A percentile compares a stretch with the other conserved stretches of the same genome.
phyloP scores from a whole-genome alignment of 2,329 filamentous ascomycete species.

The Aspergillus chevalieri region DNA sequence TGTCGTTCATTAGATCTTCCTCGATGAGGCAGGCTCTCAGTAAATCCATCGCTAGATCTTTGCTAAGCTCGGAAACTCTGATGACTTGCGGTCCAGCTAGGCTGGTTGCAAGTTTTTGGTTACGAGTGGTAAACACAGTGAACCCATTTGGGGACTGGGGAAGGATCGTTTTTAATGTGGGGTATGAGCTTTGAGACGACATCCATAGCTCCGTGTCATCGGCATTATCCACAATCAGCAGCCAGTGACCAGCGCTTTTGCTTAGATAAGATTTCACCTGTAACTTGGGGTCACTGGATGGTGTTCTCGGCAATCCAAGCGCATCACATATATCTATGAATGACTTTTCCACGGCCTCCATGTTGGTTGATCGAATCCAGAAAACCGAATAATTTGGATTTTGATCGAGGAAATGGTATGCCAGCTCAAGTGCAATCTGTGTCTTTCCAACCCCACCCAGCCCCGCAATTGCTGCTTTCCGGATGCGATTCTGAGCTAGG shows the following conservation, averaged over 20 bases:
- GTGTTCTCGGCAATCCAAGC: slow-evolving; percentile 4
- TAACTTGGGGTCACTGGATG: neutral
- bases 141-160: no score
- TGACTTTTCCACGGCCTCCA: slow-evolving; percentile 1
- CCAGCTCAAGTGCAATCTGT: slow-evolving; percentile 21
- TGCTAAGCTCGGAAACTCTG: no score
- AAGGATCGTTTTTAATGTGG: no score
- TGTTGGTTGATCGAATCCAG: slow-evolving; percentile 22
- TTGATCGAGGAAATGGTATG: slow-evolving; percentile 12
- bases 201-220: no score
- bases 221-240: no score
- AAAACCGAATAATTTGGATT: slow-evolving; percentile 16
- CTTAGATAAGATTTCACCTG: neutral
- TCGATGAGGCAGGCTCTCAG: no score
- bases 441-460: slow-evolving; percentile 17
- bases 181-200: no score
- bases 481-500: neutral
- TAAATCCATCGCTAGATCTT: no score
- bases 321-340: neutral
- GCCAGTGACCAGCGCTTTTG: neutral
- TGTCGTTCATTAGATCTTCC: no score
- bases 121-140: no score
- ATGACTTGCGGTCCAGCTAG: no score
- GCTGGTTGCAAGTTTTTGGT: no score
- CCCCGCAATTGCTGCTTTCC: slow-evolving; percentile 1